These are phyloP conservation scores for Coprinopsis marcescibilis DNA, from an alignment of 768 basidiomycete species.

Conservation along the genomic window DNA sequence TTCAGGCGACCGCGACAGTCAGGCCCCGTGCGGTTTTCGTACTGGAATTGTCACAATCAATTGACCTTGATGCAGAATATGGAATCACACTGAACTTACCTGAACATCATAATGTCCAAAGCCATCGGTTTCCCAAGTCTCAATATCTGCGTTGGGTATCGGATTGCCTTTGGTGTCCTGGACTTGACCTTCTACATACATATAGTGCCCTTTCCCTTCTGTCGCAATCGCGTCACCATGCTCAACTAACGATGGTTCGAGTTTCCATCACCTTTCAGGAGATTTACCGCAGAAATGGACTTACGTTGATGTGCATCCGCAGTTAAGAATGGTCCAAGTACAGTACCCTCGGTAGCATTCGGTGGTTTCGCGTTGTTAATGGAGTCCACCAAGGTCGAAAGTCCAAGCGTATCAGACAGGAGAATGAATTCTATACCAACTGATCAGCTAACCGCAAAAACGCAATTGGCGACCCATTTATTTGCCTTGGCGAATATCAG, in stretches of 20 bases:
- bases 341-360: slow-evolving; percentile 65
- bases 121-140: slow-evolving; percentile 82
- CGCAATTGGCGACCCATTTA: not conserved
- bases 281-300: slow-evolving; percentile 16
- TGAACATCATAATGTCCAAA: slow-evolving; percentile 42
- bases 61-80: not conserved
- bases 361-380: slow-evolving; percentile 63
- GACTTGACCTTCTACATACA: slow-evolving; percentile 75
- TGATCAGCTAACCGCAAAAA: slow-evolving; percentile 11
- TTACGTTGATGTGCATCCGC: slow-evolving; percentile 69
- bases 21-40: slow-evolving; percentile 46
- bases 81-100: slow-evolving; percentile 24
- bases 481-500: slow-evolving; percentile 55
- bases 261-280: not conserved
- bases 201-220: slow-evolving; percentile 80
- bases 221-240: slow-evolving; percentile 76
- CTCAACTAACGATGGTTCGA: slow-evolving; percentile 36
- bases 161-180: slow-evolving; percentile 59
- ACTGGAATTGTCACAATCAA: slow-evolving; percentile 34
- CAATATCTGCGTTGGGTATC: slow-evolving; percentile 59
- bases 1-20: slow-evolving; percentile 70
- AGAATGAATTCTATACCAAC: slow-evolving; percentile 65
- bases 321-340: slow-evolving; percentile 81
- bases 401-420: slow-evolving; percentile 76
- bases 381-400: slow-evolving; percentile 71